Evolutionary conservation across 2,329 filamentous ascomycete species (phyloP), one percentile per base, ranked within the genome.

Genomic region (Penicillium sp.): DNA sequence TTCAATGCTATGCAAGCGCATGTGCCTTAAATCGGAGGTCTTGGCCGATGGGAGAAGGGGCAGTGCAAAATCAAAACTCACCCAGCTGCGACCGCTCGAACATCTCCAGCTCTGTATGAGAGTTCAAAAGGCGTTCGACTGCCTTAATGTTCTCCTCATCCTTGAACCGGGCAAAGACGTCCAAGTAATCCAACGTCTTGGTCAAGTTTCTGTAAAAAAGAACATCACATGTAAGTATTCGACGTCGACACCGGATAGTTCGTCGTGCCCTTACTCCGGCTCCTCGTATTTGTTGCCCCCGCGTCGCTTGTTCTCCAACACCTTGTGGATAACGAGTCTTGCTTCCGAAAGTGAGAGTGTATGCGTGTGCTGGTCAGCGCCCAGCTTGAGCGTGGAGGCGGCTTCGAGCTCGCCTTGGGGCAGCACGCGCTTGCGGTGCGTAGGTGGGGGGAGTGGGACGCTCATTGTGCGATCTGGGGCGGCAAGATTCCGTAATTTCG

Each of bases 121-220:
- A 84, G 64, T 89, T 89, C 61, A 97, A 82, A 66, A 97, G 80
- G 57, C 90, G 86, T 76, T 96, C 92, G 32, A 97, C 91, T n/a
- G 91, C 90, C 77, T 96, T 90, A 70, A 96, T 89, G 64, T 94
- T 94, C 74, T 96, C 90, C 74, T 93, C 92, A 68, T 92, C 87
- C 78, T 96, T 96, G 83, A 97, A 97, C 35, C 94, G 89, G 18
- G 92, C 89, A 76, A 99, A 99, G 61, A 92, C 87, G 68, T 96
- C 92, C 52, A 97, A 85, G 76, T 99, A 97, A 70, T 92, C 90
- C 63, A 92, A 83, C 26, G 93, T 97, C 74, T 96, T 92, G 61
- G 85, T 86, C 55, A 96, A 82, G 74, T 92, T 92, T 49, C 73
- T 76, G 54, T 42, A 48, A 10, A 40, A 32, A 16, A 16, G 29